Conservation (phyloP, 257 asterid genomes). For the Capsicum pubescens region DNA sequence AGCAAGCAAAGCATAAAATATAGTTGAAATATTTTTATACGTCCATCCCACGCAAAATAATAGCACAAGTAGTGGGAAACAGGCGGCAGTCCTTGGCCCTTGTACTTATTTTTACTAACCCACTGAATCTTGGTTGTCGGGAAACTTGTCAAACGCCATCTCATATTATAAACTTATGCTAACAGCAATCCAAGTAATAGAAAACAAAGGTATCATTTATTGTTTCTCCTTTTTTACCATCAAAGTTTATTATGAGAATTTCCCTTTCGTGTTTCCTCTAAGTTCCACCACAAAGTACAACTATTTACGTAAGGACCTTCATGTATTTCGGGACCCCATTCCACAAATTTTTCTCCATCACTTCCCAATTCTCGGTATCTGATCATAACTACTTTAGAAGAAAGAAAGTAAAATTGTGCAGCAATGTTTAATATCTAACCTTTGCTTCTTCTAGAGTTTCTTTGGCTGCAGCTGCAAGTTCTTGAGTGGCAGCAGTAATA, state of each 20-base stretch:
- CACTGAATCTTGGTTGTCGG: neutral
- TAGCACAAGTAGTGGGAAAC: neutral
- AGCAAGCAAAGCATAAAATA: neutral
- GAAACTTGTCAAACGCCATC: neutral
- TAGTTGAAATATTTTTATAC: neutral
- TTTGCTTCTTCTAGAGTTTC: constrained; percentile 55
- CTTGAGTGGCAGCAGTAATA: constrained; percentile 65
- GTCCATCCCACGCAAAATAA: neutral
- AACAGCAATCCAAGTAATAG: neutral
- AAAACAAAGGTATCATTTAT: constrained; percentile 10
- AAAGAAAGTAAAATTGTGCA: constrained; percentile 13
- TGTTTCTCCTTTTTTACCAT: neutral
- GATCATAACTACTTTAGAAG: constrained; percentile 12
- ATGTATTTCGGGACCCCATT: neutral
- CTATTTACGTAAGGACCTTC: neutral
- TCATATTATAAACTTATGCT: constrained; percentile 11
- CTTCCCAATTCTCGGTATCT: constrained; percentile 13
- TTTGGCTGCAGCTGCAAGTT: constrained; percentile 61
- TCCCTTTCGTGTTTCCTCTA: neutral
- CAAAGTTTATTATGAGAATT: neutral
- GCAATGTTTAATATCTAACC: constrained; percentile 46
- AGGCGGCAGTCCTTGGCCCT: constrained; percentile 4
- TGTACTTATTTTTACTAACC: neutral
- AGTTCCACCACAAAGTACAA: neutral
- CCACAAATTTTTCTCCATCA: neutral